Evolutionary conservation across 2,329 filamentous ascomycete genomes (phyloP).

Genomic region (Arachnomyces sp.): DNA sequence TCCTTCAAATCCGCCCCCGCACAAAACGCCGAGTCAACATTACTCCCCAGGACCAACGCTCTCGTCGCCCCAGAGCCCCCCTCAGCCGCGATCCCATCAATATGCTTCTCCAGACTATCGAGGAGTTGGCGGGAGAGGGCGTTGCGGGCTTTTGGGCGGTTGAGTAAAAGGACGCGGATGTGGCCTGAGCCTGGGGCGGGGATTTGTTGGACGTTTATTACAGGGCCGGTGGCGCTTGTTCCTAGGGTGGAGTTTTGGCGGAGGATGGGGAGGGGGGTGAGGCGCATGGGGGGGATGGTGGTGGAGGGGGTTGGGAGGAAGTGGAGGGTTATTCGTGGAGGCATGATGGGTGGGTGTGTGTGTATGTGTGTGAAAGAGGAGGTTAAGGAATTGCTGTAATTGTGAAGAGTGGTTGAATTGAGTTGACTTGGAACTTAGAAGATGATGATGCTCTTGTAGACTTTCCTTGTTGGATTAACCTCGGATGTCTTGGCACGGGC

Average conservation of each 20-base stretch:
- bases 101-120: conserved; percentile 58
- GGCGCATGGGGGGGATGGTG: conserved; percentile 12
- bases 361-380: no score
- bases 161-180: conserved; percentile 81
- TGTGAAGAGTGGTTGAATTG: not conserved
- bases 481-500: no score
- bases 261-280: conserved; percentile 13
- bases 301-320: conserved; percentile 17
- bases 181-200: conserved; percentile 71
- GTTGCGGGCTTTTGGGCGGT: conserved; percentile 77
- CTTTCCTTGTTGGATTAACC: not conserved
- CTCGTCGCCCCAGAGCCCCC: conserved; percentile 55
- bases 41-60: conserved; percentile 74
- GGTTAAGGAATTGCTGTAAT: no score
- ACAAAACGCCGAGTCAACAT: conserved; percentile 81
- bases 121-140: conserved; percentile 79
- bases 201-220: conserved; percentile 62
- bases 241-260: conserved; percentile 27
- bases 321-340: conserved; percentile 18
- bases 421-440: not conserved
- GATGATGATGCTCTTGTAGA: not conserved
- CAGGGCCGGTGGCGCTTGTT: conserved; percentile 25
- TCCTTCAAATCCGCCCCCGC: conserved; percentile 94
- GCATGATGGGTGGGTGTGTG: conserved; percentile 16
- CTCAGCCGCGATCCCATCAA: conserved; percentile 61